Base-by-base conservation (phyloP, 2,329 filamentous ascomycete species). In the Orbilia javanica region DNA sequence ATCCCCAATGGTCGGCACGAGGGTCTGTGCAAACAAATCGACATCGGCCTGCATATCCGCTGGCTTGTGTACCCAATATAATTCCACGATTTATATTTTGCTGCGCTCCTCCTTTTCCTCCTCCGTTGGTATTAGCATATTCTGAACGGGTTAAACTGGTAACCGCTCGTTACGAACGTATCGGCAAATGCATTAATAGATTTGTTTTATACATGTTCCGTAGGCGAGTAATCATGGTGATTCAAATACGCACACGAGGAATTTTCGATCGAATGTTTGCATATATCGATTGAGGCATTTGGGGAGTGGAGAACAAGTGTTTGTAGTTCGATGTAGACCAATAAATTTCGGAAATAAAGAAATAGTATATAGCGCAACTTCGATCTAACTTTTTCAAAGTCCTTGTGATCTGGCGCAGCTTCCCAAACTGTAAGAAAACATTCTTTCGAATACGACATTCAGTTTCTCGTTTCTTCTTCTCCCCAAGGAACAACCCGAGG, bases 341-440 rank as follows among this genome's bases (percentile, higher is more conserved):
- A 29, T 27, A 15, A 52, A 7, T 27, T 13, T 10, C 52, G 29
- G 52, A 55, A 18, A 55, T 55, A 55, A 34, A 55, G 13, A 53
- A 29, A 29, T 25, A 18, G 15, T 5, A 20, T 52, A 36, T 20
- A 60, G 18, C 53, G 53, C 53, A 7, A 55, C 36, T 15, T 10
- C 29, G 15, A 25, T 4, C 44, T 11, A 48, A 48, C 18, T 25
- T 42, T 42, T 60, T 36, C 1, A 31, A 42, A 6, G 55, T 15
- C 55, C 55, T 39, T 42, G 55, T 60, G 55, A 42, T 60, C 11
- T 7, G 31, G 18, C 55, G 55, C 31, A 60, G 55, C 27, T 60
- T 27, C 55, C 55, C 10, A 42, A 60, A 42, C 0, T 13, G 34
- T 60, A 60, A 60, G n/a, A 52, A 13, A 27, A 18, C 55, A 42